Conservation (phyloP, 345 rosid genomes). For the Ceriops decandra region DNA sequence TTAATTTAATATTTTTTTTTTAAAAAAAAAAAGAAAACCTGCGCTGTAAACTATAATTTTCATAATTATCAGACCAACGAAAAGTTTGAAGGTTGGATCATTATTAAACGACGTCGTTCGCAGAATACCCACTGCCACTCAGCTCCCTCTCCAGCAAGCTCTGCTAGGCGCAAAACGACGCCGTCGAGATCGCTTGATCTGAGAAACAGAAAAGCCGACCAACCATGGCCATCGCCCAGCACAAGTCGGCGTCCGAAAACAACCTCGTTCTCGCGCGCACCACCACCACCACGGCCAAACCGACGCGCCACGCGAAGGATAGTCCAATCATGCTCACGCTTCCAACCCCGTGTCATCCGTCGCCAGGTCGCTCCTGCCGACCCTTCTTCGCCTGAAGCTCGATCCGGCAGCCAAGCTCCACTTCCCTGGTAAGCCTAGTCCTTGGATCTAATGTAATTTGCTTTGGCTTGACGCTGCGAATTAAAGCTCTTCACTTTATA, state of each 20-base stretch:
- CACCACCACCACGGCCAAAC: constrained; percentile 26
- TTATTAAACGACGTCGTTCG: too few species aligned
- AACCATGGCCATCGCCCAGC: constrained; percentile 71
- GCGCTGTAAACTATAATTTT: too few species aligned
- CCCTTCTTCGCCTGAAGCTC: constrained; percentile 75
- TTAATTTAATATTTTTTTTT: too few species aligned
- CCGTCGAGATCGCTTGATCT: constrained; percentile 12
- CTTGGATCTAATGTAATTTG: background rate
- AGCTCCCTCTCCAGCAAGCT: background rate
- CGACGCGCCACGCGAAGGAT: constrained; percentile 48
- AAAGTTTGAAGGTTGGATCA: too few species aligned
- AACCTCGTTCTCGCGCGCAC: constrained; percentile 4
- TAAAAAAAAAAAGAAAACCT: too few species aligned
- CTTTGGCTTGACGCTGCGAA: too few species aligned
- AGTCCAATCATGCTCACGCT: constrained; percentile 37
- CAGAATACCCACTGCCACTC: too few species aligned
- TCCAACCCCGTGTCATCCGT: constrained; percentile 70
- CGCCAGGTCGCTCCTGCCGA: constrained; percentile 72
- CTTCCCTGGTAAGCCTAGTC: constrained; percentile 60
- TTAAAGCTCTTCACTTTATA: too few species aligned
- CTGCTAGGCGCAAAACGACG: background rate
- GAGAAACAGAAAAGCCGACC: background rate
- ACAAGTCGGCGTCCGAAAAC: constrained; percentile 47
- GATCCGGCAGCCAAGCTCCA: constrained; percentile 85
- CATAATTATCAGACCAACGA: too few species aligned